Evolutionary conservation across 768 basidiomycete genomes (phyloP), one percentile per base, ranked within the genome.

Genomic region (Suillus subaureus): DNA sequence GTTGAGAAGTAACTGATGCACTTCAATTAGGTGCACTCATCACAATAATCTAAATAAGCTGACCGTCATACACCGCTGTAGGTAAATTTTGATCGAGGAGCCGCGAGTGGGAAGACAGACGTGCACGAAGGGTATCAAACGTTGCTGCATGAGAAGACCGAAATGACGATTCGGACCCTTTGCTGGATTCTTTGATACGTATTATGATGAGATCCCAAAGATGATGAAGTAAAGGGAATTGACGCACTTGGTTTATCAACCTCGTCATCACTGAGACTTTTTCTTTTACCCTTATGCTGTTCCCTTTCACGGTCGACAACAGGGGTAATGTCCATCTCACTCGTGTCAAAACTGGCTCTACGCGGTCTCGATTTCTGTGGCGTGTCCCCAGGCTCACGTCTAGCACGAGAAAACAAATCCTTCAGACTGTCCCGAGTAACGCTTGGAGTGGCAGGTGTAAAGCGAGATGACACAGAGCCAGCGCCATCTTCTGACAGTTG

Each of bases 261-360:
- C 70, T 91, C 90, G 70, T 91, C 89, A 68, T 91, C 90, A 70
- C 89, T 90, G 68, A 87, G 66, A 71, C 87, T 91, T 69, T 79
- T 82, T 43, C 85, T 81, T 66, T 87, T 85, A 12, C 80, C 82
- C 74, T 82, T 87, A 66, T 76, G 79, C 63, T 75, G 79, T 28
- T 76, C 74, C 65, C 80, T 76, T 64, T 82, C 81, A 70, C 79
- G 77, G 49, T 77, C 71, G 47, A 82, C 74, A 2, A 79, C 72
- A 1, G 88, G 86, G 56, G 80, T 86, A 16, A 80, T 79, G 62
- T 90, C 88, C 47, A 85, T 83, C 62, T 88, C 87, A 70, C 88
- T 88, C 8, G 75, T 71, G 70, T 87, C 87, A 57, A 88, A 80
- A 72, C 87, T 90, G 69, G 85, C 88, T 72, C 87, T 78, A 62